phyloP scores from a whole-genome alignment of 2,329 filamentous ascomycete genomes.

The Alternaria infectoria region DNA sequence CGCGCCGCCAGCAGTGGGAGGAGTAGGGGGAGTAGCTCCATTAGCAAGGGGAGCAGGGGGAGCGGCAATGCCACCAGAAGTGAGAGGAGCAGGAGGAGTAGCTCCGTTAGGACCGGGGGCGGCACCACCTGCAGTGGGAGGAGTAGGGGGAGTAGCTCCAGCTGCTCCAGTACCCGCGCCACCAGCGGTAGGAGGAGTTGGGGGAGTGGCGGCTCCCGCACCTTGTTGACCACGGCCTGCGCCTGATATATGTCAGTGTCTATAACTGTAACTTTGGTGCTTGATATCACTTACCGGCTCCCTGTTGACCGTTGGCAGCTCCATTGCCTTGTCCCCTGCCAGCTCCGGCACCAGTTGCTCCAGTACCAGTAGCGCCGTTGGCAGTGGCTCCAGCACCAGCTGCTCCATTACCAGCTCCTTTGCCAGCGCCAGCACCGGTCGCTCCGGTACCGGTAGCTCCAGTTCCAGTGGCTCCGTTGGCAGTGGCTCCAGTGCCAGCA shows the following conservation, averaged over 20 bases:
- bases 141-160: neutral
- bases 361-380: neutral
- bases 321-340: neutral
- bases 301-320: neutral
- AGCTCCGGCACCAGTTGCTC: neutral
- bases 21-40: neutral
- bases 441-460: neutral
- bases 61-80: neutral
- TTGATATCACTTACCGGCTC: neutral
- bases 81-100: neutral
- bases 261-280: rapidly evolving
- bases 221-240: neutral
- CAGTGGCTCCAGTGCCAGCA: neutral
- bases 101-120: neutral
- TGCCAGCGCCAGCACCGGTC: neutral
- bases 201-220: neutral
- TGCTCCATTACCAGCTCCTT: neutral
- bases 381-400: constrained; percentile 4
- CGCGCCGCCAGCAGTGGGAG: neutral
- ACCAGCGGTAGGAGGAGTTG: neutral
- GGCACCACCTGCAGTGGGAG: neutral
- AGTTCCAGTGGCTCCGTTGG: constrained; percentile 1
- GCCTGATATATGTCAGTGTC: neutral
- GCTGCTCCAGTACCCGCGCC: neutral
- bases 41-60: neutral